Conservation (phyloP, 257 asterid genomes). For the Solanum chiquidenum region DNA sequence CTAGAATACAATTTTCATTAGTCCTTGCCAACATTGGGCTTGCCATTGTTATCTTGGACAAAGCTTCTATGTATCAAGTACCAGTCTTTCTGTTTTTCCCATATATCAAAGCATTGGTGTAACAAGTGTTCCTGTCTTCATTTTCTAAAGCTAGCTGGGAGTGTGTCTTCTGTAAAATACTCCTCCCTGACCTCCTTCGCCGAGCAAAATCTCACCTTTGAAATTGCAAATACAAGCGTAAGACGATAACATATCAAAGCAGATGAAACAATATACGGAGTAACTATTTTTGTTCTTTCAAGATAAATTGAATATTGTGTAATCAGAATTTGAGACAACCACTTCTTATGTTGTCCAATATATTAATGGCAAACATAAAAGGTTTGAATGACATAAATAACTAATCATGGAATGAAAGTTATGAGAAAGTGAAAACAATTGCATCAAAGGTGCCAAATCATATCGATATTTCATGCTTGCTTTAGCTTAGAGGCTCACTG, state of each 20-base stretch:
- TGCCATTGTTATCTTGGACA: background rate
- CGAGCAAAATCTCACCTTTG: conserved; percentile 75
- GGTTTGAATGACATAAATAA: background rate
- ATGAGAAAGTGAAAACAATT: background rate
- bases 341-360: background rate
- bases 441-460: background rate
- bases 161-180: conserved; percentile 46
- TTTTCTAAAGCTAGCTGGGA: conserved; percentile 45
- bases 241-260: background rate
- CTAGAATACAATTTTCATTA: background rate
- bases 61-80: background rate
- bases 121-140: conserved; percentile 6
- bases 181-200: conserved; percentile 40
- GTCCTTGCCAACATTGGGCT: background rate
- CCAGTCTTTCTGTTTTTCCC: background rate
- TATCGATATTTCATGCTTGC: background rate
- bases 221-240: background rate
- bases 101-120: background rate
- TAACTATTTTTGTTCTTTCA: background rate
- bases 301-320: background rate
- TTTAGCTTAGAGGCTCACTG: background rate
- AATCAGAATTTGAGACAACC: background rate
- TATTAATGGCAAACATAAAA: background rate
- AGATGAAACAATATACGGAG: background rate
- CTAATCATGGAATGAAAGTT: background rate